phyloP scores from a whole-genome alignment of 2,329 filamentous ascomycete species.

The Balansia obtecta region DNA sequence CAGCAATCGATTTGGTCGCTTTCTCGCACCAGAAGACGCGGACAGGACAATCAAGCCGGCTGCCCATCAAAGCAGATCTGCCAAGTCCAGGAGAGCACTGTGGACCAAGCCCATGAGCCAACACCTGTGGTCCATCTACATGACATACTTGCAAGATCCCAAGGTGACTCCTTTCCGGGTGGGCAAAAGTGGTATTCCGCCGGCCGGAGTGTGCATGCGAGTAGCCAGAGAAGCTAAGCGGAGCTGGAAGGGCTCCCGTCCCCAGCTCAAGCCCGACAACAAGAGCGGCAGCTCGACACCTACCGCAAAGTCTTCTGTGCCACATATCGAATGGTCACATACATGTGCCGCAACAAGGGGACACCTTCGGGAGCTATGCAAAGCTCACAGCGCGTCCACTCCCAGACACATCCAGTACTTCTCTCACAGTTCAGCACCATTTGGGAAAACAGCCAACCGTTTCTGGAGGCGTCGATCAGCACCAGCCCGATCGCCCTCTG shows the following conservation, averaged over 20 bases:
- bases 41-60: slow-evolving; percentile 18
- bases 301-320: slow-evolving; percentile 31
- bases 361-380: slow-evolving; percentile 51
- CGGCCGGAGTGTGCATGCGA: slow-evolving; percentile 50
- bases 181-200: slow-evolving; percentile 50
- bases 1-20: slow-evolving; percentile 12
- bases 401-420: slow-evolving; percentile 32
- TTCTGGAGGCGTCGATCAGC: slow-evolving; percentile 36
- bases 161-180: slow-evolving; percentile 54
- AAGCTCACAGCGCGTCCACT: slow-evolving; percentile 35
- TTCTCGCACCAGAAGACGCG: slow-evolving; percentile 17
- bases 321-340: slow-evolving; percentile 51
- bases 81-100: slow-evolving; percentile 35
- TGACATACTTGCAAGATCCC: slow-evolving; percentile 53
- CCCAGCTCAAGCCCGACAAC: slow-evolving; percentile 18
- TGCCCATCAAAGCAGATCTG: slow-evolving; percentile 8
- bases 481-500: slow-evolving; percentile 30
- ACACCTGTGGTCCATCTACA: slow-evolving; percentile 54
- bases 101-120: slow-evolving; percentile 55
- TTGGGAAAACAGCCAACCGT: slow-evolving; percentile 36
- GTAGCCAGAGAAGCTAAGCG: slow-evolving; percentile 54
- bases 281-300: slow-evolving; percentile 45
- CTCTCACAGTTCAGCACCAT: slow-evolving; percentile 43
- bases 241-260: slow-evolving; percentile 52
- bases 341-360: slow-evolving; percentile 49